phyloP scores from a whole-genome alignment of 257 asterid species.

The Solanum pennellii region DNA sequence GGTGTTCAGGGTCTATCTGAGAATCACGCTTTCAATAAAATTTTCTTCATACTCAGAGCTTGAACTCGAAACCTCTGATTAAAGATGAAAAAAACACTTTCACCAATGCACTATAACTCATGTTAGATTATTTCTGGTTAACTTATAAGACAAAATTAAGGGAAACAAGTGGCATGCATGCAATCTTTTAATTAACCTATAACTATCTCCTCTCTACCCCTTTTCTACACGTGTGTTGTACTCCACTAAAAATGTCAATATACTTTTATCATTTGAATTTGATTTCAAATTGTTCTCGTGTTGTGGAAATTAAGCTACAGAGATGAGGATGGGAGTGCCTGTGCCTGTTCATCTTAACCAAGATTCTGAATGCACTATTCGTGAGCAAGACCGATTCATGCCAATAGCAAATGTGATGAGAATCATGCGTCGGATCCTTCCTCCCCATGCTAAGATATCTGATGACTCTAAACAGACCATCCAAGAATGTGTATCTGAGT shows the following conservation, averaged over 20 bases:
- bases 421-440: slow-evolving; percentile 81
- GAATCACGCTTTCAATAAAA: no score
- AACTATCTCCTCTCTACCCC: no score
- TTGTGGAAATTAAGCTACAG: slow-evolving; percentile 6
- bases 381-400: slow-evolving; percentile 98
- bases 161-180: no score
- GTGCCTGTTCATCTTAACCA: slow-evolving; percentile 21
- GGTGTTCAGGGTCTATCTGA: no score
- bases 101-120: no score
- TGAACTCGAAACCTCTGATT: no score
- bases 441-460: slow-evolving; percentile 81
- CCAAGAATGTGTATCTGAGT: slow-evolving; percentile 91
- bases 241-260: neutral
- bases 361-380: slow-evolving; percentile 54
- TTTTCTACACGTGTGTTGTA: no score
- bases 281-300: neutral
- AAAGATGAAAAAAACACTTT: no score
- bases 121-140: no score
- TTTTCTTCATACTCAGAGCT: no score
- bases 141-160: no score
- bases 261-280: neutral
- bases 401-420: slow-evolving; percentile 90
- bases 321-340: slow-evolving; percentile 37
- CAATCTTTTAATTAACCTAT: no score
- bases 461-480: slow-evolving; percentile 95